Evolutionary conservation across 345 rosid species (phyloP), one percentile per base, ranked within the genome.

Genomic region (Dovyalis caffra): DNA sequence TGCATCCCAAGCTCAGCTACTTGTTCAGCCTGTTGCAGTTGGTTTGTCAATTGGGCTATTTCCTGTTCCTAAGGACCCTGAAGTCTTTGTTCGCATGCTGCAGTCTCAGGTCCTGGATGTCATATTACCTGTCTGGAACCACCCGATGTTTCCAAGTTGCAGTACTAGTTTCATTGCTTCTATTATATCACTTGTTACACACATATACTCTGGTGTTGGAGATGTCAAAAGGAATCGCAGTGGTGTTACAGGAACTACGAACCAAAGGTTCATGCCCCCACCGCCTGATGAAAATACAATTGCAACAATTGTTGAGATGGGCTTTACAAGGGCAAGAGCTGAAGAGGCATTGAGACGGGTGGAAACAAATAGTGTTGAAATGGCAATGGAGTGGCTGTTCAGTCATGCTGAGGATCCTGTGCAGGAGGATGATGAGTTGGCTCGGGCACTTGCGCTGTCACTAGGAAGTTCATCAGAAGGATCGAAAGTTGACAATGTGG

Each of bases 381-480:
- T 95, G 93, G 99, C 99, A 35, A 95, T 89, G 94, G 99, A 95
- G 80, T 95, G 98, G 98, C 76, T 95, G 72, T 80, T 89, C 82
- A 90, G 80, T 85, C 93, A 95, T 85, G 85, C 89, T 61, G 98
- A 95, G 70, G 97, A 92, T 82, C 92, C 88, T 81, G 95, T 90
- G 79, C 99, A 91, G 84, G 99, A 95, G 84, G 97, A 95, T 86
- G 99, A 95, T 83, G 98, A 95, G 79, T 84, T 95, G 73, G 99
- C 99, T 69, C 93, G 87, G 57, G 99, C 99, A 45, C 94, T 95
- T 82, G 98, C 99, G 68, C 78, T 95, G 25, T 95, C 98, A 73
- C 90, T 95, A 51, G 99, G 99, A 72, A 95, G 70, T 82, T 91
- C 99, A 34, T 90, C 98, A n/a, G 98, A 95, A 69, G 81, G 91